Evolutionary conservation across 2,329 filamentous ascomycete genomes (phyloP).

Genomic region (Calonectria leucothoes): DNA sequence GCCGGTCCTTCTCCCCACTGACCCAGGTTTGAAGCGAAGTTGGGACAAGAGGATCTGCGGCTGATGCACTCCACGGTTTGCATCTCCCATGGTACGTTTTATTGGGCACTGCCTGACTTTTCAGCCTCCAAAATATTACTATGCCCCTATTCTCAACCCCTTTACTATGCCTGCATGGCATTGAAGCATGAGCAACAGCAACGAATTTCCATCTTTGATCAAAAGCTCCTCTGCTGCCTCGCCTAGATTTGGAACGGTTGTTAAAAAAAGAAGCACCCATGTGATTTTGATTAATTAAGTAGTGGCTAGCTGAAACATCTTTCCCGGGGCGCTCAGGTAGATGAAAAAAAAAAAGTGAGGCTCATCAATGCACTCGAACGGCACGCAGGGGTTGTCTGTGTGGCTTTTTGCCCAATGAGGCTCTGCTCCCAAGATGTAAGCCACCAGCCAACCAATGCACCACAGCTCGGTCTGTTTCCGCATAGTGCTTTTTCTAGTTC

Average conservation of each 20-base stretch:
- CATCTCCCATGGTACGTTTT: not conserved
- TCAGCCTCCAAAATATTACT: not conserved
- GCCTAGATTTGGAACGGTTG: not conserved
- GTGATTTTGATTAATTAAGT: not conserved
- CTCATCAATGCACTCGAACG: not conserved
- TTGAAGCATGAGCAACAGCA: not conserved
- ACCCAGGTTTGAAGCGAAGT: not conserved
- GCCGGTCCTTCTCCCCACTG: not conserved
- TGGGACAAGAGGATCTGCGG: not conserved
- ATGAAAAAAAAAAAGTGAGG: too few species aligned
- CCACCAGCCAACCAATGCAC: too few species aligned
- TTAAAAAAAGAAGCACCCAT: not conserved
- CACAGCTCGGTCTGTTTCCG: too few species aligned
- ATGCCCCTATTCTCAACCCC: not conserved
- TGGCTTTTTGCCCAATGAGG: not conserved
- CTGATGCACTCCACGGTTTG: not conserved
- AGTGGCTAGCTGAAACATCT: not conserved
- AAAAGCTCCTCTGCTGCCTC: not conserved
- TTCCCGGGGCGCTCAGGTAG: not conserved
- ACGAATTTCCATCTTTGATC: not conserved
- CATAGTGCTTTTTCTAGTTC: too few species aligned
- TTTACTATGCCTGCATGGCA: too few species aligned
- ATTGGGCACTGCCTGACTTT: not conserved
- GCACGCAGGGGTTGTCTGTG: not conserved
- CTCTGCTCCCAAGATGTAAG: not conserved